Evolutionary conservation across 1,139 yeast genomes (phyloP).

Genomic region (Zygosaccharomyces sapae): DNA sequence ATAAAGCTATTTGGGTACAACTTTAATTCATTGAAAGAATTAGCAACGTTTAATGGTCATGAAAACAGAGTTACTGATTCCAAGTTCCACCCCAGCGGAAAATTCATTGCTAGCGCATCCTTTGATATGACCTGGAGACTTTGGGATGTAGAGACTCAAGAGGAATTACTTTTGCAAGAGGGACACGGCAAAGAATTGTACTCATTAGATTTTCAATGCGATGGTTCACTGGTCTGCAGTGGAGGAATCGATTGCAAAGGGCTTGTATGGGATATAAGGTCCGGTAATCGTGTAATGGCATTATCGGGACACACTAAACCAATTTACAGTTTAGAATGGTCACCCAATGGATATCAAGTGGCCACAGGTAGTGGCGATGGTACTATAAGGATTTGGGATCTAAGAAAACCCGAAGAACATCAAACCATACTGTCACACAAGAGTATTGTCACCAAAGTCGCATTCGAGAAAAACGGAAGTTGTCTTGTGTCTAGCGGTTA

Average conservation of each 20-base stretch:
- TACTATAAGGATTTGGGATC: conserved; percentile 79
- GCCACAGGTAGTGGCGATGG: conserved; percentile 88
- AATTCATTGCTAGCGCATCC: conserved; percentile 63
- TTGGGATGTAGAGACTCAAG: conserved; percentile 62
- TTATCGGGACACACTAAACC: conserved; percentile 69
- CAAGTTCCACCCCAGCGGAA: conserved; percentile 61
- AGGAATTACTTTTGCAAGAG: conserved; percentile 59
- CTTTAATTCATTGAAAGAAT: conserved; percentile 19
- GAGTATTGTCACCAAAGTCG: conserved; percentile 64
- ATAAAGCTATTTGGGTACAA: conserved; percentile 46
- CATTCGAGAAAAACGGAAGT: conserved; percentile 50
- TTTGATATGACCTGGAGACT: conserved; percentile 85
- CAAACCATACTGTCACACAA: conserved; percentile 73
- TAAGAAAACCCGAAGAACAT: conserved; percentile 48
- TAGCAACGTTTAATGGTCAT: conserved; percentile 40
- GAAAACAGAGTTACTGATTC: conserved; percentile 57
- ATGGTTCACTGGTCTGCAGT: conserved; percentile 71
- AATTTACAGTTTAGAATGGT: conserved; percentile 69
- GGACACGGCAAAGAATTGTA: conserved; percentile 81
- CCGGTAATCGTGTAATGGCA: conserved; percentile 62
- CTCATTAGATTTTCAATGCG: conserved; percentile 61
- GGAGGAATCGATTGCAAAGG: conserved; percentile 79
- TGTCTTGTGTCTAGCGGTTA: conserved; percentile 62
- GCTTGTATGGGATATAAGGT: conserved; percentile 80
- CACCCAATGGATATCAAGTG: conserved; percentile 68